Evolutionary conservation across 495 filamentous ascomycete genomes (phyloP).

Genomic region (Talaromyces thailandensis): DNA sequence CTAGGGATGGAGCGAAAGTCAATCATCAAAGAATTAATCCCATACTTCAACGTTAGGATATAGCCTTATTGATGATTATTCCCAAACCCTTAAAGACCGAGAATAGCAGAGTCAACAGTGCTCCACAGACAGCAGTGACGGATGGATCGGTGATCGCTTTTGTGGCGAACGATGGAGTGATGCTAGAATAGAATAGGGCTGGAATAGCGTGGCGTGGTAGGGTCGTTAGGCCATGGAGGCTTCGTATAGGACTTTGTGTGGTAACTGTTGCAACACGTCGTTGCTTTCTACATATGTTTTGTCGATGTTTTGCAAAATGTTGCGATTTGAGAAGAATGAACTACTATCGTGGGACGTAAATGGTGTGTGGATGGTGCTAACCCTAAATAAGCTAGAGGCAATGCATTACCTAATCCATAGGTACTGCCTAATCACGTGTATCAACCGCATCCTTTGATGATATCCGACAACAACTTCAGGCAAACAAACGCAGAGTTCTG

Average conservation of each 20-base stretch:
- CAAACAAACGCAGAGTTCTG: neutral
- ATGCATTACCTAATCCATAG: neutral
- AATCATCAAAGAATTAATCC: too few species aligned
- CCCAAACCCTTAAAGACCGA: neutral
- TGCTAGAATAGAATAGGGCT: neutral
- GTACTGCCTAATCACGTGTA: constrained; percentile 7
- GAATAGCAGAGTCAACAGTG: neutral
- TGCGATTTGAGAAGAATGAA: neutral
- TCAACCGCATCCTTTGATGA: constrained; percentile 10
- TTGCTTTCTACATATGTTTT: too few species aligned
- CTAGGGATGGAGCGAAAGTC: neutral
- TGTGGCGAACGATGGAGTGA: neutral
- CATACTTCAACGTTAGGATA: too few species aligned
- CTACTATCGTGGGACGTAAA: neutral
- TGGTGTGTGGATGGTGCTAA: neutral
- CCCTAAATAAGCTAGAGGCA: neutral
- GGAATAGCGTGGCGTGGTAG: neutral
- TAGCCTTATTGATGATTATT: neutral
- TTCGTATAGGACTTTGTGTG: neutral
- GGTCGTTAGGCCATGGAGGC: neutral
- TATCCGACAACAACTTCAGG: constrained; percentile 9
- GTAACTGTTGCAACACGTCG: too few species aligned
- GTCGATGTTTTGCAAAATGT: neutral
- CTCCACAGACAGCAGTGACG: neutral
- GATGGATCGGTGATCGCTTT: neutral